Conservation (phyloP, 768 basidiomycete species). For the Auricularia heimuer region DNA sequence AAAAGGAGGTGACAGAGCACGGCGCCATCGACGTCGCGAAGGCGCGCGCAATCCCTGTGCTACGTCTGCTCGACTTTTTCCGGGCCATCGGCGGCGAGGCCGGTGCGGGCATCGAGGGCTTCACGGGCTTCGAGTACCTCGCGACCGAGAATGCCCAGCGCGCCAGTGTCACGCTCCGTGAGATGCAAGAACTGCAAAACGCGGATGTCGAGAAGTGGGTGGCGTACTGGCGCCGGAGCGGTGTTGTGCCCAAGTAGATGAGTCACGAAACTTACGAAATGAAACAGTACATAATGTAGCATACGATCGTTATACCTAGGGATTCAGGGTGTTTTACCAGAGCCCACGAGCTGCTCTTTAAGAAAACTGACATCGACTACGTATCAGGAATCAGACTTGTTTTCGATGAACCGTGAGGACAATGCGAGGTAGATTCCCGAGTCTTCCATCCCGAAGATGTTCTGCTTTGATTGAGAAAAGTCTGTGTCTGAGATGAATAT, state of each 20-base stretch:
- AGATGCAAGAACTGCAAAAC: background rate
- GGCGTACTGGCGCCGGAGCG: background rate
- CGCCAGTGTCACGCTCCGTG: background rate
- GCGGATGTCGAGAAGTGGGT: background rate
- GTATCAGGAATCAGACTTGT: too few species aligned
- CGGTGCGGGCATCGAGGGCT: background rate
- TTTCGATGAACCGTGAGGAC: too few species aligned
- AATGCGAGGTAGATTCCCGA: too few species aligned
- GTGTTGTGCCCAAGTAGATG: background rate
- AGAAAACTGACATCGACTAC: too few species aligned
- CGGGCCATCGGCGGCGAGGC: constrained; percentile 1
- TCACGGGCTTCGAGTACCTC: background rate
- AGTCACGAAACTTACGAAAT: background rate
- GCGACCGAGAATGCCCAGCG: background rate
- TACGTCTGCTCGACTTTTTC: constrained; percentile 23
- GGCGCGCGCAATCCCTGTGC: constrained; percentile 15
- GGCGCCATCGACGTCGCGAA: constrained; percentile 5
- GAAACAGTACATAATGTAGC: background rate
- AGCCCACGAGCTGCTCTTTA: too few species aligned
- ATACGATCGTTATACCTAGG: background rate
- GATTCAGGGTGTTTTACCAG: too few species aligned
- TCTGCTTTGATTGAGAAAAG: too few species aligned
- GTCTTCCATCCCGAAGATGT: too few species aligned
- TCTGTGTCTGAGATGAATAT: too few species aligned
- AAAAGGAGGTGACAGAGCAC: constrained; percentile 11